Conservation (phyloP, 768 basidiomycete genomes). For the Suillus paluster region DNA sequence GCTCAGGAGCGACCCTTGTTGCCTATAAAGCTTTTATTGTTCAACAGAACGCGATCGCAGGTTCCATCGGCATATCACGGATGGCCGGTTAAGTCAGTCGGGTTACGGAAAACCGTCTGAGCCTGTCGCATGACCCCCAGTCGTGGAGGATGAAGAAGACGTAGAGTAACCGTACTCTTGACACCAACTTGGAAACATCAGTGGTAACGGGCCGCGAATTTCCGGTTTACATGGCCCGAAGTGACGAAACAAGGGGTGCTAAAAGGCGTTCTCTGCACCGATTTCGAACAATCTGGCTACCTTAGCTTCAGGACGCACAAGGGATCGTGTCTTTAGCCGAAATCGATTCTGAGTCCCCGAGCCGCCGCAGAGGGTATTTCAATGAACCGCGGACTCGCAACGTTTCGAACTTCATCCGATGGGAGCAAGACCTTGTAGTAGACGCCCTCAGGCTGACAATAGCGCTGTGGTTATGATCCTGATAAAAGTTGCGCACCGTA, state of each 20-base stretch:
- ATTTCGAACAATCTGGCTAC: background rate
- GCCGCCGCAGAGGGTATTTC: too few species aligned
- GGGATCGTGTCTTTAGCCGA: background rate
- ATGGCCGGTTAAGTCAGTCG: background rate
- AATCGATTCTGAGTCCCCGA: background rate
- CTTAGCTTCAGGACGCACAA: background rate
- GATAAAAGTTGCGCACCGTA: background rate
- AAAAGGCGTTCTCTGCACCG: background rate
- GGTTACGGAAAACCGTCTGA: background rate
- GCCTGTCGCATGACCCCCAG: slow-evolving; percentile 12
- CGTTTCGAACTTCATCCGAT: background rate
- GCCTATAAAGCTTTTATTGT: slow-evolving; percentile 9
- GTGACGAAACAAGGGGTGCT: background rate
- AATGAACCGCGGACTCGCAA: background rate
- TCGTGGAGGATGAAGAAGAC: slow-evolving; percentile 9
- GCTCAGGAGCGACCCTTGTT: background rate
- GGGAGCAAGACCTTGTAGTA: background rate
- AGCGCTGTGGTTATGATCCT: background rate
- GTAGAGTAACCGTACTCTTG: background rate
- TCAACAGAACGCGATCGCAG: background rate
- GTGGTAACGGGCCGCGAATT: background rate
- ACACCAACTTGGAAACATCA: background rate
- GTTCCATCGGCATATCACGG: slow-evolving; percentile 8
- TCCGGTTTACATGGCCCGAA: background rate
- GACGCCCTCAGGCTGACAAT: background rate